These are phyloP conservation scores for Nakaseomyces glabratus DNA, from an alignment of 1,139 yeast genomes.

Conservation along the genomic window DNA sequence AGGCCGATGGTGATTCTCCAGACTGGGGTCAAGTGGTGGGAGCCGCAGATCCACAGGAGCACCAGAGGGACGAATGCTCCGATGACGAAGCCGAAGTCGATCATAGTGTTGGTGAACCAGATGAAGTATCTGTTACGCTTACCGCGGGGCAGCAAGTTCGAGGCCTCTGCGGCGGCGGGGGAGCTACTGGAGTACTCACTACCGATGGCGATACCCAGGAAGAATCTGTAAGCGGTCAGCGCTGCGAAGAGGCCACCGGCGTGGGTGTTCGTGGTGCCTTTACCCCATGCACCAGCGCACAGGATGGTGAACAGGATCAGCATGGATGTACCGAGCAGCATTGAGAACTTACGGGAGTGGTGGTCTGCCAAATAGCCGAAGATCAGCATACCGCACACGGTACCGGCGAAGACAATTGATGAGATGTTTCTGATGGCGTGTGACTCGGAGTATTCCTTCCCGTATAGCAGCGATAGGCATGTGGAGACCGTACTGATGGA, in stretches of 20 bases:
- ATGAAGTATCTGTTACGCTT: constrained; percentile 80
- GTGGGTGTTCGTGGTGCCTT: constrained; percentile 40
- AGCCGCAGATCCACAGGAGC: constrained; percentile 70
- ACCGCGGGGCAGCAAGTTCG: constrained; percentile 68
- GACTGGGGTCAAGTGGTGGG: constrained; percentile 62
- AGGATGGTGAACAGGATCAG: constrained; percentile 68
- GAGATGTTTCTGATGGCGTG: constrained; percentile 68
- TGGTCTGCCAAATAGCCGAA: constrained; percentile 78
- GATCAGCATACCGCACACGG: constrained; percentile 73
- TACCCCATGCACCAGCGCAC: constrained; percentile 86
- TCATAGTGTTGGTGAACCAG: constrained; percentile 84
- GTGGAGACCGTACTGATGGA: constrained; percentile 70
- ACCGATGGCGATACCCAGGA: constrained; percentile 77
- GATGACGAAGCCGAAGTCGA: constrained; percentile 78
- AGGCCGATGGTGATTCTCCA: constrained; percentile 91
- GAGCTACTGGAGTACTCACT: constrained; percentile 93
- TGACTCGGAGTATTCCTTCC: constrained; percentile 50
- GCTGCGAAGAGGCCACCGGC: constrained; percentile 69
- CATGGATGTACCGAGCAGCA: constrained; percentile 65
- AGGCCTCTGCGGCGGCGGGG: constrained; percentile 89
- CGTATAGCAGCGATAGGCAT: constrained; percentile 57
- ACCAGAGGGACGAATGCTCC: constrained; percentile 83
- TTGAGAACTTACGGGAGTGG: constrained; percentile 68
- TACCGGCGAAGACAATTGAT: constrained; percentile 87
- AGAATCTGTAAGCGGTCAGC: constrained; percentile 73